Evolutionary conservation across 331 rosid genomes (phyloP).

Genomic region (Dryas integrifolia): DNA sequence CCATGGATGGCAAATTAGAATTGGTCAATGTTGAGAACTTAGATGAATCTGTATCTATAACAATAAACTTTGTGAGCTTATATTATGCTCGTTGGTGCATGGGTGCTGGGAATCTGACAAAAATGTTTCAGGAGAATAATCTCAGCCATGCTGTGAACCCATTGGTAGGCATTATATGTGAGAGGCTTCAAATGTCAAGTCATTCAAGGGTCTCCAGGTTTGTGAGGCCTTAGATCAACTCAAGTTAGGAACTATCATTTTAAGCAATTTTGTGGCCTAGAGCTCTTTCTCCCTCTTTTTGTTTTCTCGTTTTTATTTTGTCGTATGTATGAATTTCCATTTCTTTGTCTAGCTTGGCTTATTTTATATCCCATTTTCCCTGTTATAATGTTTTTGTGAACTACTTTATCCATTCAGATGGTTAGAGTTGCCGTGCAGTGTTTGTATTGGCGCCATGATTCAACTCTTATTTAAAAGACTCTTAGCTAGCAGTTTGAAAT

Average conservation of each 20-base stretch:
- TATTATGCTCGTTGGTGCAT: background rate
- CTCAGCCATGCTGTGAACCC: no score
- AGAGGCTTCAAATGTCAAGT: background rate
- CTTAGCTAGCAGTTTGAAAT: background rate
- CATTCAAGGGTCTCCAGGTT: slow-evolving; percentile 1
- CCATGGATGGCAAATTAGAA: background rate
- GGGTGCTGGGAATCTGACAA: background rate
- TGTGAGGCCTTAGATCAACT: slow-evolving; percentile 4
- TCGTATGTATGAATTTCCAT: no score
- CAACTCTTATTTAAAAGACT: background rate
- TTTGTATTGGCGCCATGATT: background rate
- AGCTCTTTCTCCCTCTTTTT: background rate
- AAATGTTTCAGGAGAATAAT: background rate
- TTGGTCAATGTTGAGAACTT: background rate
- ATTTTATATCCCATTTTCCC: background rate
- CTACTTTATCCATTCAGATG: background rate
- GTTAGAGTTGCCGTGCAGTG: background rate
- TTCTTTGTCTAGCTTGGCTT: background rate
- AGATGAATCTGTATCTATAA: background rate
- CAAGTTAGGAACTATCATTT: background rate
- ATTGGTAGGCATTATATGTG: background rate
- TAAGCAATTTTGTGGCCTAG: background rate
- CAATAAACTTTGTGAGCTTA: background rate
- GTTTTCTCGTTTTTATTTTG: no score
- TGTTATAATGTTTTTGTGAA: slow-evolving; percentile 6